Evolutionary conservation across 441 rosid species (phyloP).

Genomic region (Gossypium davidsonii): DNA sequence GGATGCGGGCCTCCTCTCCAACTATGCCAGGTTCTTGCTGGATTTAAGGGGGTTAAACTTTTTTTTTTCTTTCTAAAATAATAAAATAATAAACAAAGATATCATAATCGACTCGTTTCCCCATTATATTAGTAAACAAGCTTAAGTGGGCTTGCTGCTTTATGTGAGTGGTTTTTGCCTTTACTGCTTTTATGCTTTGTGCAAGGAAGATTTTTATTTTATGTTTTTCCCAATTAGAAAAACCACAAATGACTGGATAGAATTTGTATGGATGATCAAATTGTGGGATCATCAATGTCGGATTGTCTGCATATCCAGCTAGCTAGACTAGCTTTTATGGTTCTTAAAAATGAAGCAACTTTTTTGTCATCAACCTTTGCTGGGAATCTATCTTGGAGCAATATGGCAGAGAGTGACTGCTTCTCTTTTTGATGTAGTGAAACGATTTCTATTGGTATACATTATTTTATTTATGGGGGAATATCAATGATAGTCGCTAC

Average conservation of each 20-base stretch:
- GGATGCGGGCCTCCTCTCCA: neutral
- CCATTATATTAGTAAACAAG: neutral
- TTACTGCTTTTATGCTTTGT: neutral
- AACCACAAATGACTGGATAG: neutral
- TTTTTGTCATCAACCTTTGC: neutral
- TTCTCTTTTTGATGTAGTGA: neutral
- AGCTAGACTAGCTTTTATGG: neutral
- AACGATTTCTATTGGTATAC: neutral
- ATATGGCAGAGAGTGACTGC: neutral
- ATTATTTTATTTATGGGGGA: neutral
- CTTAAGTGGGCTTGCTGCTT: neutral
- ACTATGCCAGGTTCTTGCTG: neutral
- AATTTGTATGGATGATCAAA: neutral
- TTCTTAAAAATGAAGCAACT: neutral
- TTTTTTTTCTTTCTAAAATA: neutral
- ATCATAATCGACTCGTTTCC: neutral
- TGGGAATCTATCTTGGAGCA: neutral
- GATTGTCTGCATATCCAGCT: neutral
- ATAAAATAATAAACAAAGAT: neutral
- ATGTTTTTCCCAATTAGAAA: neutral
- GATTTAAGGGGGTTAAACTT: neutral
- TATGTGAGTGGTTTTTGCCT: neutral
- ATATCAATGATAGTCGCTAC: neutral
- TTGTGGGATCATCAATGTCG: slow-evolving; percentile 11
- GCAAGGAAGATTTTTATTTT: neutral